Base-by-base conservation (phyloP, 2,329 filamentous ascomycete genomes). In the Ceratocystis colombiana region DNA sequence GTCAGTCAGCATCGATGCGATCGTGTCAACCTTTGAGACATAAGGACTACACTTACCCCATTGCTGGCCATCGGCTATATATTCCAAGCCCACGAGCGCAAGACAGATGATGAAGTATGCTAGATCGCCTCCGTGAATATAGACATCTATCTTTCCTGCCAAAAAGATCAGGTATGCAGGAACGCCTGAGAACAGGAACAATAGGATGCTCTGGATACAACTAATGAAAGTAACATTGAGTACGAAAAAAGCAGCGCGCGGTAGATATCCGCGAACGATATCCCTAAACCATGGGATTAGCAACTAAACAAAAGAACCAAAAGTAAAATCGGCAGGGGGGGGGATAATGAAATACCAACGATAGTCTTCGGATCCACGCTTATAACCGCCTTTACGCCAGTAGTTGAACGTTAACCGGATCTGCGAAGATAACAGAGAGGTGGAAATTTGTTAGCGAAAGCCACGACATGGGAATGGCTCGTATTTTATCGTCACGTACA, bases 201-300 rank as follows among this genome's bases (percentile, higher is more conserved):
- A 85, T 41, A 99, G 80, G 67, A 96, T 74, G 74, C 90, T 88
- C 77, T 99, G 94, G 22, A 83, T 80, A 66, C 91, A 82, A 1
- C 89, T 88, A 71, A 97, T 96, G 79, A 97, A 97, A n/a, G 84
- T 77, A 67, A 93, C 78, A 75, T 97, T 96, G 75, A 99, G 85
- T 57, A 96, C 69, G 74, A 92, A 90, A 79, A 96, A 96, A 28
- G 85, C 73, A 48, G 80, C 78, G 1, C 79, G 77, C 5, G 83
- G 84, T 25, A 92, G 79, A 46, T 84, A 78, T 33, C 81, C 78
- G 73, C 86, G 86, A 64, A 97, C 78, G 66, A 92, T 85, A 66
- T 82, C 80, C 93, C 84, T 86, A 37, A 28, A 0, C 17, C 22
- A 59, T 15, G 22, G 64, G 75, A 64, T 75, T 72, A 68, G 62